Evolutionary conservation across 179 eudicot species (phyloP), one percentile per base, ranked within the genome.

Genomic region (Drosera spatulata): DNA sequence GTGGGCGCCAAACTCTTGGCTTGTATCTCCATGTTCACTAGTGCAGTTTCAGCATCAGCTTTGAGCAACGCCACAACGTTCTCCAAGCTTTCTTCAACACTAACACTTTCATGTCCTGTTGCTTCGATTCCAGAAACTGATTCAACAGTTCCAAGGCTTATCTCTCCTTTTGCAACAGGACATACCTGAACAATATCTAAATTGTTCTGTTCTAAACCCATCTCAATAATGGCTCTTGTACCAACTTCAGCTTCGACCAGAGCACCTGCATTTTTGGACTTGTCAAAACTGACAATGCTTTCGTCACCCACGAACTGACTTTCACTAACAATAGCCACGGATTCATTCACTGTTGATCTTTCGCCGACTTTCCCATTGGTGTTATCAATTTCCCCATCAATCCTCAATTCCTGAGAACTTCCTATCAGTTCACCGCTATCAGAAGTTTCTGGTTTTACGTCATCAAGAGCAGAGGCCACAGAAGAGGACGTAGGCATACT

Each of bases 401-500:
- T 49, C 59, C 62, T 56, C 57, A 62, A 51, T 47, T 39, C 76
- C 50, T 66, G 68, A 59, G 71, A 51, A 68, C 61, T 49, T 45
- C 62, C 65, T 15, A 61, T 45, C 14, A 37, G 41, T 46, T 67
- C 68, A 55, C 68, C 66, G 13, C 70, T 73, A 67, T 66, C 75
- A 44, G 55, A 48, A 54, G 64, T 45, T 42, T 83, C 84, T 55
- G 67, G 48, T 50, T 61, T 65, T 69, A 54, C 73, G 60, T 64
- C 51, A 58, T 56, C 62, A 55, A 66, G 71, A 53, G 62, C 69
- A 13, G 79, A 64, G 39, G 68, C 69, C 56, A 61, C 69, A 13
- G 79, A 64, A 41, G 66, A n/a, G 12, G 79, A 57, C 61, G 67
- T 65, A 55, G 46, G 59, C 6, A 72, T 42, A 69, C 66, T 68